Percentiles rank a stretch among this genome's conserved stretches.
phyloP scores from a whole-genome alignment of 129 eudicot species.

The Flaveria brownii region DNA sequence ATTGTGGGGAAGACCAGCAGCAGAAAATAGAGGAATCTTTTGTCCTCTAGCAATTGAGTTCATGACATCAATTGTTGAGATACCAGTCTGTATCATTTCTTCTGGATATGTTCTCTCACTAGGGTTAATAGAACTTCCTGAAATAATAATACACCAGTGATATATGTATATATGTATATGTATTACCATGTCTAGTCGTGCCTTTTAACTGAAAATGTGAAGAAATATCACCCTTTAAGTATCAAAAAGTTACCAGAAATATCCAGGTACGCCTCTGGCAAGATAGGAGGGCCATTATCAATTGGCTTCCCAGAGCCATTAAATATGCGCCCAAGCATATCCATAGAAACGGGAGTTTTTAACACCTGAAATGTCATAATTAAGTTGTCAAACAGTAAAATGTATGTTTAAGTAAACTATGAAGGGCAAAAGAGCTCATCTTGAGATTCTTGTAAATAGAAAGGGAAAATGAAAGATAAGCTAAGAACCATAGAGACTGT shows the following conservation, averaged over 20 bases:
- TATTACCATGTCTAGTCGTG: not conserved
- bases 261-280: constrained; percentile 89
- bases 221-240: not conserved
- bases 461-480: not conserved
- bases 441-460: not conserved
- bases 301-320: constrained; percentile 97
- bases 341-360: constrained; percentile 93
- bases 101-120: constrained; percentile 98
- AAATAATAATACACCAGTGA: constrained; percentile 23
- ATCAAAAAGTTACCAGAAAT: constrained; percentile 60
- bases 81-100: constrained; percentile 99
- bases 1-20: constrained; percentile 99
- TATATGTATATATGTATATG: not conserved
- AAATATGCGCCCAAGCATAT: constrained; percentile 99
- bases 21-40: constrained; percentile 97
- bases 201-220: not conserved
- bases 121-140: constrained; percentile 97
- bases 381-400: not conserved
- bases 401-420: not conserved
- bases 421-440: not conserved
- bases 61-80: constrained; percentile 97
- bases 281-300: constrained; percentile 95
- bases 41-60: constrained; percentile 98
- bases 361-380: constrained; percentile 51
- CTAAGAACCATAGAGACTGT: not conserved